Evolutionary conservation across 208 protist species (phyloP).

Genomic region (Polymyxa betae): DNA sequence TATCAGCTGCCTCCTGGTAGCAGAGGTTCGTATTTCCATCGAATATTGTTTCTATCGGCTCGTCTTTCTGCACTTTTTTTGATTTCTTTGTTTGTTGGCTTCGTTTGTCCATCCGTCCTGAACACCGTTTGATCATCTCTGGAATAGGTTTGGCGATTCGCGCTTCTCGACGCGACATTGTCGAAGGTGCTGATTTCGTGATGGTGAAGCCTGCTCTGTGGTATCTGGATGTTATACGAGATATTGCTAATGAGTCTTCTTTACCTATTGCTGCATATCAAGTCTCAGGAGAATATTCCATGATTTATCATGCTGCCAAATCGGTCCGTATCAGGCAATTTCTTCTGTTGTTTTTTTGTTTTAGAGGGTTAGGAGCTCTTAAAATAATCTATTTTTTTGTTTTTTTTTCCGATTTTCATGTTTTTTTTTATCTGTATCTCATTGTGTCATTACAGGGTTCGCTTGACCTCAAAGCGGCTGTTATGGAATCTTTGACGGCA

Average conservation of each 20-base stretch:
- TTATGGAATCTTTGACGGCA: conserved; percentile 72
- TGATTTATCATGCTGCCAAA: conserved; percentile 53
- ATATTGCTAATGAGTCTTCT: neutral
- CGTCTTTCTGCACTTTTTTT: conserved; percentile 13
- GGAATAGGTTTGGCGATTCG: conserved; percentile 18
- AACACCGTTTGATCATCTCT: too few relatives aligned
- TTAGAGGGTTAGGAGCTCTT: conserved; percentile 5
- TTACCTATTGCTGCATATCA: conserved; percentile 55
- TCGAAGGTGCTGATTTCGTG: conserved; percentile 40
- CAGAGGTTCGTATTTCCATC: too few relatives aligned
- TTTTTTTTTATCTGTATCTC: neutral
- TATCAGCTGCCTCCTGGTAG: neutral
- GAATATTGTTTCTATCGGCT: too few relatives aligned
- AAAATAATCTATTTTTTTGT: conserved; percentile 24
- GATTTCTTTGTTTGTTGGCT: neutral
- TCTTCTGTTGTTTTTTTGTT: too few relatives aligned
- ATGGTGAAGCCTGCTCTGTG: conserved; percentile 51
- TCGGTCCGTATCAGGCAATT: too few relatives aligned
- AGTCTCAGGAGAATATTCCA: conserved; percentile 59
- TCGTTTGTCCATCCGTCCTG: neutral
- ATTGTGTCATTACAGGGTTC: too few relatives aligned
- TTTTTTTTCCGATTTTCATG: too few relatives aligned
- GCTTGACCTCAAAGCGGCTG: conserved; percentile 56
- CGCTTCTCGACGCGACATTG: neutral
- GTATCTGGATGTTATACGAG: conserved; percentile 53